Conservation (phyloP, 164 flowering plant genomes). For the Umbilicus rupestris region DNA sequence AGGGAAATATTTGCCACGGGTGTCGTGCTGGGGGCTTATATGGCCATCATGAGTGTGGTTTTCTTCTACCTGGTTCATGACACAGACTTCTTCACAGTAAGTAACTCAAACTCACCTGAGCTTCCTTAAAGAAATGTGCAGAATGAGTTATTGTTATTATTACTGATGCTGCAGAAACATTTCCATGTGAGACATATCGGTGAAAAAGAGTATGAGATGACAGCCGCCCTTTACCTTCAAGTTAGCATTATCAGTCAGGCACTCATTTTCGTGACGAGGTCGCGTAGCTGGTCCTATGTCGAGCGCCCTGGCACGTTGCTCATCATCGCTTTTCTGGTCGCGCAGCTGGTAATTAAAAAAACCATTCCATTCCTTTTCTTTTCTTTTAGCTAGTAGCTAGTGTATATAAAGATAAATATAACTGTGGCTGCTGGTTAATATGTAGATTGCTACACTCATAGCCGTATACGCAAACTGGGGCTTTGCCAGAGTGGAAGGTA, state of each 20-base stretch:
- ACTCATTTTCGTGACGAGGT: conserved; percentile 84
- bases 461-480: conserved; percentile 59
- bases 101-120: too few species aligned
- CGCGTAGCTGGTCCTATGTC: conserved; percentile 70
- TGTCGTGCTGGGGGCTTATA: conserved; percentile 55
- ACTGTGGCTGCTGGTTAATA: too few species aligned
- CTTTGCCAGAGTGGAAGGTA: conserved; percentile 51
- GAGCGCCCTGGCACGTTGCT: conserved; percentile 82
- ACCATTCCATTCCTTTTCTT: background rate
- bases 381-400: too few species aligned
- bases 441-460: conserved; percentile 49
- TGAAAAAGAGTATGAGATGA: conserved; percentile 29
- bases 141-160: too few species aligned
- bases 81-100: conserved; percentile 59
- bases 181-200: conserved; percentile 46
- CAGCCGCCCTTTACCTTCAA: conserved; percentile 75
- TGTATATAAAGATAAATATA: background rate
- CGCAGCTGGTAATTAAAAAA: conserved; percentile 45
- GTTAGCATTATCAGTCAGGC: conserved; percentile 90
- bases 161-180: conserved; percentile 21
- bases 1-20: conserved; percentile 72
- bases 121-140: too few species aligned
- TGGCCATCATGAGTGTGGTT: conserved; percentile 55
- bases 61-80: conserved; percentile 46
- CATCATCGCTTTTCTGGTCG: conserved; percentile 48